Conservation (phyloP, 805 yeast species). For the Myxozyma monticola region DNA sequence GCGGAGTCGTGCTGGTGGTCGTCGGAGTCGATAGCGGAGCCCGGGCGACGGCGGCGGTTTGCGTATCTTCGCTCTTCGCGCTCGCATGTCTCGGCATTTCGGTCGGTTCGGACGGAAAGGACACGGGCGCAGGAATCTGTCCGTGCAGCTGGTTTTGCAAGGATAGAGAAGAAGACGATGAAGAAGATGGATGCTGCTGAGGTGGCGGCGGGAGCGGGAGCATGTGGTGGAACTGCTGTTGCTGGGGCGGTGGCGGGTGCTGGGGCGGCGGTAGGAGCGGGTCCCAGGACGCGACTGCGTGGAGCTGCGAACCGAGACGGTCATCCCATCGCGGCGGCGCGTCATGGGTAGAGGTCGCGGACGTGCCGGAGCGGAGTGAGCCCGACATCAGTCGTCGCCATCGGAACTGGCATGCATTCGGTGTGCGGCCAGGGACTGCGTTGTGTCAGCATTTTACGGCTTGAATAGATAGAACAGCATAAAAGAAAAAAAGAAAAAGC, state of each 20-base stretch:
- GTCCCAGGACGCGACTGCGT: too few relatives aligned
- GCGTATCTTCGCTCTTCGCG: not conserved
- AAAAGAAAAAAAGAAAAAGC: not conserved
- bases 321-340: too few relatives aligned
- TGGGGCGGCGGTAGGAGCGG: not conserved
- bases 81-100: too few relatives aligned
- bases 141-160: too few relatives aligned
- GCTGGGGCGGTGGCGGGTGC: conserved; percentile 3
- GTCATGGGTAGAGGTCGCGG: too few relatives aligned
- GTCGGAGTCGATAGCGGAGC: not conserved
- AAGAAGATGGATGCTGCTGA: too few relatives aligned
- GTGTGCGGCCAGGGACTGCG: conserved; percentile 66
- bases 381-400: conserved; percentile 71
- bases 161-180: too few relatives aligned
- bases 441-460: not conserved
- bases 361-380: conserved; percentile 39
- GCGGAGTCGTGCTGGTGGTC: not conserved
- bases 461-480: not conserved
- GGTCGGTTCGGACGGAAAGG: too few relatives aligned
- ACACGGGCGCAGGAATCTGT: too few relatives aligned
- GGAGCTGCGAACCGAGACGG: too few relatives aligned
- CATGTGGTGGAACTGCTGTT: conserved; percentile 3
- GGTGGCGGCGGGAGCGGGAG: not conserved
- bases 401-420: conserved; percentile 85
- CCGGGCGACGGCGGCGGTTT: not conserved